Evolutionary conservation across 495 filamentous ascomycete species (phyloP).

Genomic region (Staphylotrichum longicolle): DNA sequence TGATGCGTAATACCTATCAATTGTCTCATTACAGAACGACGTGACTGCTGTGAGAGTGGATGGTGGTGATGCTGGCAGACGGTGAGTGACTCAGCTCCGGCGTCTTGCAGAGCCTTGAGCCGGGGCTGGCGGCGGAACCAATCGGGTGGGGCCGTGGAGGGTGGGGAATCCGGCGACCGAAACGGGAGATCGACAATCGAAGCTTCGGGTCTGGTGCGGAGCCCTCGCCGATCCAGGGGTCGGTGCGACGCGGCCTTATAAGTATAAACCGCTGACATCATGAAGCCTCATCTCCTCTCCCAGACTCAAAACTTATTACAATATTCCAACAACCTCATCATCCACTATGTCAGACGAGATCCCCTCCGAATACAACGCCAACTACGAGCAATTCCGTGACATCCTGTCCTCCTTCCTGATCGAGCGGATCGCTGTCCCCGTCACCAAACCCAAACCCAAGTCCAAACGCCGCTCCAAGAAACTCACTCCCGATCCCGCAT

Average conservation of each 20-base stretch:
- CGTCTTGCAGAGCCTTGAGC: background rate
- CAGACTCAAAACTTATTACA: background rate
- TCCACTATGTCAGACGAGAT: constrained; percentile 16
- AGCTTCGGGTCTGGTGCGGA: background rate
- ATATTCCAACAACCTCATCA: background rate
- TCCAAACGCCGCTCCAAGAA: constrained; percentile 42
- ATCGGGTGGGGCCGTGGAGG: constrained; percentile 5
- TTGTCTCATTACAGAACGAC: too few relatives aligned
- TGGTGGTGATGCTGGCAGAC: background rate
- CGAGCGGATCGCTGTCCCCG: constrained; percentile 47
- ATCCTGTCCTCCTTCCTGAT: constrained; percentile 50
- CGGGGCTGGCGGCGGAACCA: background rate
- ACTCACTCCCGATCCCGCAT: constrained; percentile 17
- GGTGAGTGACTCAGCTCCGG: constrained; percentile 15
- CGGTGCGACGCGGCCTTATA: too few relatives aligned
- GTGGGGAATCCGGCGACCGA: constrained; percentile 3
- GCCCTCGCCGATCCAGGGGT: too few relatives aligned
- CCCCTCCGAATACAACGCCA: constrained; percentile 39
- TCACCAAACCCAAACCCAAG: constrained; percentile 45
- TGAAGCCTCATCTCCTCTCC: background rate
- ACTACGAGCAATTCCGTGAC: constrained; percentile 71
- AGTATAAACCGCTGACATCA: too few relatives aligned
- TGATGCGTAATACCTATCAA: constrained; percentile 68
- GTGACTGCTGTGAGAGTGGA: too few relatives aligned
- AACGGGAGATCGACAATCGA: background rate